Evolutionary conservation across 495 filamentous ascomycete genomes (phyloP).

Genomic region (Podospora anserina): DNA sequence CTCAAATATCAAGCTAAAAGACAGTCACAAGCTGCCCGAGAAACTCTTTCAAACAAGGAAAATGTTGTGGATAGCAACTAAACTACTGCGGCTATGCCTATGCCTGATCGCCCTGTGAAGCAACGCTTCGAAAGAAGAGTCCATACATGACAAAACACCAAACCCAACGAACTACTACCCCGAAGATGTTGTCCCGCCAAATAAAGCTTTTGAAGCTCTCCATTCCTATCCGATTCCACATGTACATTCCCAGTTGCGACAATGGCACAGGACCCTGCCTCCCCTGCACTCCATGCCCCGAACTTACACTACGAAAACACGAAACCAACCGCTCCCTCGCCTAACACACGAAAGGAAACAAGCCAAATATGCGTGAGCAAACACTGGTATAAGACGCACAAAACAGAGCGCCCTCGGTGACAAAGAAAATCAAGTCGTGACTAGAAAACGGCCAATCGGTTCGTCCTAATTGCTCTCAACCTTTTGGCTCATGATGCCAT

Average conservation of each 20-base stretch:
- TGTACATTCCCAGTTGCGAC: not conserved
- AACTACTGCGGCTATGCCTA: too few species aligned
- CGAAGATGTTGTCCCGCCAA: too few species aligned
- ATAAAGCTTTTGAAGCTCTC: too few species aligned
- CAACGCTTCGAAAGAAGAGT: too few species aligned
- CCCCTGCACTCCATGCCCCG: not conserved
- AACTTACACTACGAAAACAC: not conserved
- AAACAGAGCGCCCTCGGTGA: slow-evolving; percentile 9
- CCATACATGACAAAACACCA: too few species aligned
- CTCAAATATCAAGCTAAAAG: too few species aligned
- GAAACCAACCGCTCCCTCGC: not conserved
- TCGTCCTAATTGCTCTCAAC: slow-evolving; percentile 30
- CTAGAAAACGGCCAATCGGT: not conserved
- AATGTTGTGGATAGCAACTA: too few species aligned
- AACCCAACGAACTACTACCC: too few species aligned
- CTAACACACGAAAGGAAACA: slow-evolving; percentile 6
- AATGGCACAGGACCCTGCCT: too few species aligned
- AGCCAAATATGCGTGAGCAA: slow-evolving; percentile 21
- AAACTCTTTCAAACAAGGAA: too few species aligned
- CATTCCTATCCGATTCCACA: not conserved
- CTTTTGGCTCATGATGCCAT: slow-evolving; percentile 48
- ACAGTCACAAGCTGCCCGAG: too few species aligned
- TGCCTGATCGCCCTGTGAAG: too few species aligned
- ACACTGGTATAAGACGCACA: not conserved
- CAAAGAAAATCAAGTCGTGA: slow-evolving; percentile 20